Conservation (phyloP, 2,329 filamentous ascomycete genomes). For the Ascochyta rabiei region DNA sequence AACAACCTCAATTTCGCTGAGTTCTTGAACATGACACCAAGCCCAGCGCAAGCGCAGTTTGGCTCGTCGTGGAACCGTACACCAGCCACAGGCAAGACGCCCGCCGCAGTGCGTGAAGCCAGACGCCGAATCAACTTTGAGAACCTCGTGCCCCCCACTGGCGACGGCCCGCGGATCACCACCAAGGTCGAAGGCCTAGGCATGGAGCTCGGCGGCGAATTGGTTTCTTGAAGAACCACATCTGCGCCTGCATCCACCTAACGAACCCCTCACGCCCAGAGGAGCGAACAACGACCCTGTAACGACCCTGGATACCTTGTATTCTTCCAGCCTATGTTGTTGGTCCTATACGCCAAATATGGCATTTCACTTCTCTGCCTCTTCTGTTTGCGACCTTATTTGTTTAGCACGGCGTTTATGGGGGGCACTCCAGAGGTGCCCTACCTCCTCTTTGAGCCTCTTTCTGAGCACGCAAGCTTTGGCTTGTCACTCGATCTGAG, state of each 20-base stretch:
- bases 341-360: slow-evolving; percentile 2
- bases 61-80: slow-evolving; percentile 67
- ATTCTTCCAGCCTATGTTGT: slow-evolving; percentile 6
- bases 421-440: slow-evolving; percentile 2
- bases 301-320: slow-evolving; percentile 12
- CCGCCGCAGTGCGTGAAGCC: slow-evolving; percentile 70
- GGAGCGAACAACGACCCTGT: slow-evolving; percentile 6
- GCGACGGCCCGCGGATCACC: slow-evolving; percentile 53
- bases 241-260: neutral
- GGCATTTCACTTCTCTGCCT: neutral
- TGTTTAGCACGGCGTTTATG: slow-evolving; percentile 19
- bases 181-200: slow-evolving; percentile 61
- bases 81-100: slow-evolving; percentile 69
- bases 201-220: slow-evolving; percentile 70
- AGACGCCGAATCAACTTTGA: slow-evolving; percentile 83
- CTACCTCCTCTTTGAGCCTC: neutral
- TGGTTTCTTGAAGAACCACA: slow-evolving; percentile 54
- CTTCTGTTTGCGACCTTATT: slow-evolving; percentile 1
- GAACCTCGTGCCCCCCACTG: slow-evolving; percentile 65
- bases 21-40: slow-evolving; percentile 96
- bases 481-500: neutral
- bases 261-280: slow-evolving; percentile 1
- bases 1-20: slow-evolving; percentile 93
- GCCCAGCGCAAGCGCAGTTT: slow-evolving; percentile 76
- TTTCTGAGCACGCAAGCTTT: slow-evolving; percentile 3